Evolutionary conservation across 2,329 filamentous ascomycete species (phyloP), one percentile per base, ranked within the genome.

Genomic region (Diplocarpon mali): DNA sequence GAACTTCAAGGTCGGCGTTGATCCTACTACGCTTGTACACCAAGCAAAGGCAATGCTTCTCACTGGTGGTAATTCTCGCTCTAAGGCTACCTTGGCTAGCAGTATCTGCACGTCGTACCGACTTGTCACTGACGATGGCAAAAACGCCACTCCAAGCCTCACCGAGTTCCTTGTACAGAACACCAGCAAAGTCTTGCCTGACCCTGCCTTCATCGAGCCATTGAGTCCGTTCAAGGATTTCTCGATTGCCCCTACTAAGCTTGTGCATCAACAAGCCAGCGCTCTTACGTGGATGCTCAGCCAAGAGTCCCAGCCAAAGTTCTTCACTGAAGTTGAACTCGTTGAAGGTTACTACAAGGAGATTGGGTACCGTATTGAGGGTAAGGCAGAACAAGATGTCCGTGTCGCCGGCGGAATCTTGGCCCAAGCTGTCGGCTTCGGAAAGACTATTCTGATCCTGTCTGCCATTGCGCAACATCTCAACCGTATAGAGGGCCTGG

Each of bases 361-460:
- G 16, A 55, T 80, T 27, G 67, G 70, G 10, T 82, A 76, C 73
- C 69, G 73, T 46, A 68, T 69, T 2, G 78, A 81, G 57, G 76
- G 66, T 1, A 62, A 60, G n/a, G 71, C 69, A n/a, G 53, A 67
- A 47, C 57, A 65, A 30, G 17, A 59, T n/a, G 39, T 65, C 42
- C 30, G 47, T 28, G 49, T 79, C 34, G 69, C 68, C 14, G 79
- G 80, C 11, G 80, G 79, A 5, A 67, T 83, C 14, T 65, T 82
- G 29, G 78, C 78, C 2, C 77, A 82, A 54, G 68, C 75, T 36
- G 76, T 81, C 29, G 78, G 76, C 0, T 83, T 79, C 55, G 80
- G 80, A 0, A 84, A 85, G 54, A 84, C 80, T 0, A 71, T 77
- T 1, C 71, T 73, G 0, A 71, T 70, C 2, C 65, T 83, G 11